Percentiles rank a stretch among this genome's conserved stretches.
Conservation (phyloP, 352 stramenopile species). For the Pseudoperonospora humuli region DNA sequence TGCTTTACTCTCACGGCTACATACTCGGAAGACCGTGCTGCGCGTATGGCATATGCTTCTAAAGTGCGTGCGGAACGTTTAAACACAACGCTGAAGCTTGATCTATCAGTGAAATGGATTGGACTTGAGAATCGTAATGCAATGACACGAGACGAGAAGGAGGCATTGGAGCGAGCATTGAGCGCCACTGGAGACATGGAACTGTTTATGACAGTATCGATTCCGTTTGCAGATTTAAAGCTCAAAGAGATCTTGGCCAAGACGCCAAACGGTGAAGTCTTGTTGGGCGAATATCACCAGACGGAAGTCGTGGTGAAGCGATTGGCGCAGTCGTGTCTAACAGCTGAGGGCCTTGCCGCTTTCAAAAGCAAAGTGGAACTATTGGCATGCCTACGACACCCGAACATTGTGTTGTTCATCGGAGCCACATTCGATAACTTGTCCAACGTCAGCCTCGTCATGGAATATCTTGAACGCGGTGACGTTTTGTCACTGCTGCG, state of each 20-base stretch:
- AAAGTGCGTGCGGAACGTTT: constrained; percentile 71
- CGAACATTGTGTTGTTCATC: constrained; percentile 84
- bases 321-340: constrained; percentile 48
- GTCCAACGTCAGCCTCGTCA: constrained; percentile 64
- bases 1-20: constrained; percentile 60
- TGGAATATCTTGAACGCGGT: constrained; percentile 72
- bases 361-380: constrained; percentile 79
- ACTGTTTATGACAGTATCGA: constrained; percentile 56
- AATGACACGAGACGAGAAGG: constrained; percentile 48
- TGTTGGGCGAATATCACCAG: constrained; percentile 70
- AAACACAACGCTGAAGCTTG: constrained; percentile 75
- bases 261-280: constrained; percentile 50
- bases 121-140: constrained; percentile 55
- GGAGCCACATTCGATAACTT: constrained; percentile 79
- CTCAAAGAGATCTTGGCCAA: constrained; percentile 71
- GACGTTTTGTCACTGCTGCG: constrained; percentile 57
- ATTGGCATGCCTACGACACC: constrained; percentile 67
- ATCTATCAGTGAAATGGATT: constrained; percentile 64
- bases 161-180: constrained; percentile 46
- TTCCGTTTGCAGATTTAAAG: constrained; percentile 66
- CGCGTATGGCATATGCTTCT: constrained; percentile 59
- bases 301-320: constrained; percentile 75
- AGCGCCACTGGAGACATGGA: constrained; percentile 42
- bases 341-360: constrained; percentile 46
- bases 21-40: constrained; percentile 66